These are phyloP conservation scores for Arbutus unedo DNA, from an alignment of 148 eudicot species.

Conservation along the genomic window DNA sequence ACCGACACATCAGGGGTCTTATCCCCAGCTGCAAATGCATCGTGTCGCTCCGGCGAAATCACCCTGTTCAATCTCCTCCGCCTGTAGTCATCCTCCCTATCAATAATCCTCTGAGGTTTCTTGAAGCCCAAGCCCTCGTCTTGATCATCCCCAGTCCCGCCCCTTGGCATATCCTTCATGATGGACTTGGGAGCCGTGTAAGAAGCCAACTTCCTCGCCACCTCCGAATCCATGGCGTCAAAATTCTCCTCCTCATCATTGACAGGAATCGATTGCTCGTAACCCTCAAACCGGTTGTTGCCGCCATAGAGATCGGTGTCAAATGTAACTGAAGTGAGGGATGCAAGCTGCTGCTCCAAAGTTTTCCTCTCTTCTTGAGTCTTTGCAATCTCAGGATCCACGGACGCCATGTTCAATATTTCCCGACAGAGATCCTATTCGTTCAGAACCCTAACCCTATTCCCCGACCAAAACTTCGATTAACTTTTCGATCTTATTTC, in stretches of 20 bases:
- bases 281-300: slow-evolving; percentile 52
- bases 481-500: background rate
- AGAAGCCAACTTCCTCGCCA: slow-evolving; percentile 63
- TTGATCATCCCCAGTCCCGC: slow-evolving; percentile 34
- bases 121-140: slow-evolving; percentile 56
- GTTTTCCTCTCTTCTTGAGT: slow-evolving; percentile 86
- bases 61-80: slow-evolving; percentile 62
- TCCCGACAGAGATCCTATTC: background rate
- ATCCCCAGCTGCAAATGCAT: slow-evolving; percentile 78
- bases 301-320: slow-evolving; percentile 77
- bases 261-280: slow-evolving; percentile 63
- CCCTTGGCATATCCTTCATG: slow-evolving; percentile 68
- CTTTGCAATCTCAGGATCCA: slow-evolving; percentile 69
- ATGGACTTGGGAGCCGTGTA: slow-evolving; percentile 77
- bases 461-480: background rate
- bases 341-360: slow-evolving; percentile 68
- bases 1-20: slow-evolving; percentile 74
- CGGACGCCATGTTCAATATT: slow-evolving; percentile 30
- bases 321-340: slow-evolving; percentile 55
- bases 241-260: slow-evolving; percentile 71
- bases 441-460: slow-evolving; percentile 2
- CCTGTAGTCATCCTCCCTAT: slow-evolving; percentile 77
- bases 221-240: slow-evolving; percentile 55
- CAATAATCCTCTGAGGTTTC: slow-evolving; percentile 64
- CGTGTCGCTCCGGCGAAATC: slow-evolving; percentile 75